phyloP scores from a whole-genome alignment of 345 rosid species.

The Populus ilicifolia region DNA sequence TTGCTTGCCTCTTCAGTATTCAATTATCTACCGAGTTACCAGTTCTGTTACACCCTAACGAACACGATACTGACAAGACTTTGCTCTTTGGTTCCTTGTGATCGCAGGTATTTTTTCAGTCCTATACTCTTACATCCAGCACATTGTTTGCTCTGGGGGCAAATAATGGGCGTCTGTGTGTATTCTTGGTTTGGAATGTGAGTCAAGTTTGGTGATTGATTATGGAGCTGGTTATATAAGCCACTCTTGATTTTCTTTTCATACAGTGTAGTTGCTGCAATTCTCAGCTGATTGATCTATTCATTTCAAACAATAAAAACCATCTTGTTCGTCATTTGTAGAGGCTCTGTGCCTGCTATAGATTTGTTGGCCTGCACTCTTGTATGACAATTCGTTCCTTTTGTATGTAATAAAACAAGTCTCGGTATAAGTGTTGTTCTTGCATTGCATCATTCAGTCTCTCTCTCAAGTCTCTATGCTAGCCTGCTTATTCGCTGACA shows the following conservation, averaged over 20 bases:
- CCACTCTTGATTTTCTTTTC: not conserved
- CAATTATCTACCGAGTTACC: not conserved
- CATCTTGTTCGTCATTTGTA: not conserved
- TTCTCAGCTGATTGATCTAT: constrained; percentile 20
- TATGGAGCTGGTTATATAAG: constrained; percentile 1
- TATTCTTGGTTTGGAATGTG: constrained; percentile 4
- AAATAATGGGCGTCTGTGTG: constrained; percentile 19
- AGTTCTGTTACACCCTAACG: not conserved
- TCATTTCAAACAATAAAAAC: constrained; percentile 5
- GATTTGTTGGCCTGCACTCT: not conserved
- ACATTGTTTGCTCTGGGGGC: constrained; percentile 32
- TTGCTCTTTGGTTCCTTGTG: constrained; percentile 1
- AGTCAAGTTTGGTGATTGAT: constrained; percentile 8
- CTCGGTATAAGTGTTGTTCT: not conserved
- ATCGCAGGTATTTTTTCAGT: constrained; percentile 28
- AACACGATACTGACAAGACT: not conserved
- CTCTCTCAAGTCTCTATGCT: not conserved
- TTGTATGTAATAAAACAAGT: not conserved
- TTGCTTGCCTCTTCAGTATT: not conserved
- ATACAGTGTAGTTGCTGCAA: not conserved
- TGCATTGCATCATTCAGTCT: not conserved
- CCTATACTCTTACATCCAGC: constrained; percentile 7
- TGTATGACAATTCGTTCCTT: constrained; percentile 5
- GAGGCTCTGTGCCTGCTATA: constrained; percentile 4
- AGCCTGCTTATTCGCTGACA: not conserved